Conservation (phyloP, 2,329 filamentous ascomycete genomes). For the Alternaria postmessia region DNA sequence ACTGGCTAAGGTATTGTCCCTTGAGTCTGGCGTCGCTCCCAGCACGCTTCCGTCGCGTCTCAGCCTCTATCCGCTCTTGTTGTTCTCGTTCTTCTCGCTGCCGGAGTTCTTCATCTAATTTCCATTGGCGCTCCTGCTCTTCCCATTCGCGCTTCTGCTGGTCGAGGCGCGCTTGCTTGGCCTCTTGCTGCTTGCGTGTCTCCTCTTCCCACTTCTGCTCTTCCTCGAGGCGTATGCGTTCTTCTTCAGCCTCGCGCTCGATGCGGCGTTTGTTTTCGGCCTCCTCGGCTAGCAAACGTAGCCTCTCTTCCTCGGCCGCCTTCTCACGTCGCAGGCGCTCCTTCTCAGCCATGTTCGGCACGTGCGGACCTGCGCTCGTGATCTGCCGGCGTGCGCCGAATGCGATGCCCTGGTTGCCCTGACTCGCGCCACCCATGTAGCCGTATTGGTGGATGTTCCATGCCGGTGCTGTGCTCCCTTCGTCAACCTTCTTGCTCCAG, state of each 20-base stretch:
- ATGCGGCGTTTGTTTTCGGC: slow-evolving; percentile 58
- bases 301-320: slow-evolving; percentile 63
- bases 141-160: slow-evolving; percentile 79
- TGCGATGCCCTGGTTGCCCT: slow-evolving; percentile 91
- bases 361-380: slow-evolving; percentile 78
- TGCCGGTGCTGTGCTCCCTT: slow-evolving; percentile 81
- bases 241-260: slow-evolving; percentile 68
- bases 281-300: slow-evolving; percentile 61
- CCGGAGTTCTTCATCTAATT: slow-evolving; percentile 75
- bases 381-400: slow-evolving; percentile 95
- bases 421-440: slow-evolving; percentile 96
- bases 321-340: slow-evolving; percentile 71
- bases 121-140: slow-evolving; percentile 79
- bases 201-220: slow-evolving; percentile 73
- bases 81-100: slow-evolving; percentile 78
- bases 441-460: slow-evolving; percentile 99
- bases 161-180: slow-evolving; percentile 67
- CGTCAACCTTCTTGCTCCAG: slow-evolving; percentile 88
- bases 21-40: slow-evolving; percentile 73
- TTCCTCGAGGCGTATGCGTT: slow-evolving; percentile 68
- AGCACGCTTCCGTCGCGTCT: slow-evolving; percentile 68
- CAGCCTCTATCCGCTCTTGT: slow-evolving; percentile 67
- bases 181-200: slow-evolving; percentile 65
- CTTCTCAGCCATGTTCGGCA: slow-evolving; percentile 85
- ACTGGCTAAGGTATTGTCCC: slow-evolving; percentile 87